Conservation (phyloP, 208 protist genomes). For the Porcisia deanei region DNA sequence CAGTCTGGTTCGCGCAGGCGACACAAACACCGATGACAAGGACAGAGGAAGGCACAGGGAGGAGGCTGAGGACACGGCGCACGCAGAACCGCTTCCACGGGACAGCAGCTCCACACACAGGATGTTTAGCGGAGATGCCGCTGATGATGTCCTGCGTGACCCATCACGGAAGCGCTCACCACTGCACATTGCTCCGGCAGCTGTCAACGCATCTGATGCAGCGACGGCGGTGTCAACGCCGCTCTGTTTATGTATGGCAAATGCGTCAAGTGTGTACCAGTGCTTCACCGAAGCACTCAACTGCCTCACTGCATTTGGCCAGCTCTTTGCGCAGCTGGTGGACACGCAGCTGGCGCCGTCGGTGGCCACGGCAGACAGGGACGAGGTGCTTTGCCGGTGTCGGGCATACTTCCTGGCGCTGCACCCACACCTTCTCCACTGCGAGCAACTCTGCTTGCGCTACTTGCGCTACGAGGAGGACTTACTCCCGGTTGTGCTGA, state of each 20-base stretch:
- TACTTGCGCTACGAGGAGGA: slow-evolving; percentile 42
- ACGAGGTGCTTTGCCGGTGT: slow-evolving; percentile 2
- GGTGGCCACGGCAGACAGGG: not conserved
- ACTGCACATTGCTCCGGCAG: not conserved
- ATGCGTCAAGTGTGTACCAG: slow-evolving; percentile 12
- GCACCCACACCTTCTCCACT: slow-evolving; percentile 32
- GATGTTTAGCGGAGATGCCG: not conserved
- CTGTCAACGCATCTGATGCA: not conserved
- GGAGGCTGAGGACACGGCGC: not conserved
- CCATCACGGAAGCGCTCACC: not conserved
- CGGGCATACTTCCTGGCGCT: slow-evolving; percentile 21
- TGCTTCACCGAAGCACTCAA: slow-evolving; percentile 29
- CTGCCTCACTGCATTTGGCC: slow-evolving; percentile 21
- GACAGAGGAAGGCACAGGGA: not conserved
- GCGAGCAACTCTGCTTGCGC: slow-evolving; percentile 24
- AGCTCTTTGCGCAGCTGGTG: slow-evolving; percentile 29
- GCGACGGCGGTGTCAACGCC: not conserved
- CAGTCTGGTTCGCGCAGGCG: not conserved
- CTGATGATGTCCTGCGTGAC: not conserved
- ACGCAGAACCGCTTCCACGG: not conserved
- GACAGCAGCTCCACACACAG: not conserved
- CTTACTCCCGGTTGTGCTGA: slow-evolving; percentile 52
- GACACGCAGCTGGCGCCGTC: slow-evolving; percentile 7
- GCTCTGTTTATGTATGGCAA: slow-evolving; percentile 15
- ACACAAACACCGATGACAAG: not conserved